Conservation (phyloP, 148 eudicot genomes). For the Fagopyrum tataricum region DNA sequence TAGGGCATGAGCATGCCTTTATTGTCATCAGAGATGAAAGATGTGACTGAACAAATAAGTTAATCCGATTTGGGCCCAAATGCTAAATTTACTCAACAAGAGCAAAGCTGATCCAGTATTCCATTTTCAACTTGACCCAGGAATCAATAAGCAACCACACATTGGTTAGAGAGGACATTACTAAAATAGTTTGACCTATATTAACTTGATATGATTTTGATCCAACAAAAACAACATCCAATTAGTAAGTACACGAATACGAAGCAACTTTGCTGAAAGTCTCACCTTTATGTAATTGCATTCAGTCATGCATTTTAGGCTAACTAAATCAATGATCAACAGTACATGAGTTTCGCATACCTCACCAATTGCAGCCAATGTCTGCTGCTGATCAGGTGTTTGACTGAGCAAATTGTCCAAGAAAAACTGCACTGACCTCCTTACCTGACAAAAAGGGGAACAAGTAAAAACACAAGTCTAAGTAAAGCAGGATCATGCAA, state of each 20-base stretch:
- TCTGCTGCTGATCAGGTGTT: conserved; percentile 87
- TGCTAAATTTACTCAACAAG: background rate
- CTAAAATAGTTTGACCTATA: background rate
- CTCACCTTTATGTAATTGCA: background rate
- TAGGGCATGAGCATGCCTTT: background rate
- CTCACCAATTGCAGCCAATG: conserved; percentile 94
- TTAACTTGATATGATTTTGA: background rate
- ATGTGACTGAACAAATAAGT: background rate
- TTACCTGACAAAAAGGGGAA: conserved; percentile 40
- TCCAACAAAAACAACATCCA: background rate
- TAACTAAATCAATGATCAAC: background rate
- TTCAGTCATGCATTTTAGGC: background rate
- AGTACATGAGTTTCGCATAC: conserved; percentile 24
- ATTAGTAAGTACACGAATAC: background rate
- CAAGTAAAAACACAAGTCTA: background rate
- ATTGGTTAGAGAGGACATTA: background rate
- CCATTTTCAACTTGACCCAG: background rate
- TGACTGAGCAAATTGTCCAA: conserved; percentile 81
- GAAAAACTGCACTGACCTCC: conserved; percentile 91
- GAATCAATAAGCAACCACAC: background rate
- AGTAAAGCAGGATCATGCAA: background rate
- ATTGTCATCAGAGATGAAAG: background rate
- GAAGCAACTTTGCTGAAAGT: background rate
- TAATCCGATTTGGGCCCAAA: background rate
- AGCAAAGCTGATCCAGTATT: background rate